Evolutionary conservation across 169 alveolate genomes (phyloP), one percentile per base, ranked within the genome.

Genomic region (Plasmodium cynomolgi): DNA sequence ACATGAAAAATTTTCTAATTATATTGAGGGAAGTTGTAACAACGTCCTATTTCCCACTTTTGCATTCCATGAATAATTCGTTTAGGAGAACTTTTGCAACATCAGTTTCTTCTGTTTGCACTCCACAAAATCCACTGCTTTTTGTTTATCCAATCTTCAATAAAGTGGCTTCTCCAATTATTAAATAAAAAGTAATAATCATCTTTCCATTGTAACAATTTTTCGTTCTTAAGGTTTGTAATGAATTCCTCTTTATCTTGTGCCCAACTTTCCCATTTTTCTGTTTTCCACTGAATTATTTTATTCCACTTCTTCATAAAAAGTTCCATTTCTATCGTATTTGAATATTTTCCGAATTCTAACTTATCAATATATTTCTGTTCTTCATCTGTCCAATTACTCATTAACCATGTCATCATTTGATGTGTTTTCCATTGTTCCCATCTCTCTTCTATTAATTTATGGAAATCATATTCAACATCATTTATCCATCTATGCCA

Each of bases 231-330:
- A 33, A 75, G 2, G 15, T 75, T 11, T 17, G 11, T 75, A 34
- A 75, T 75, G 41, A 17, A 75, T 3, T 34, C 47, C 23, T 75
- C 83, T 75, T 75, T 75, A 75, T 41, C 47, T 75, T 34, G 83
- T 75, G 29, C 15, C 83, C 83, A 75, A 75, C 41, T 75, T 75
- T 75, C 83, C 83, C 83, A 75, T 75, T 75, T 8, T 33, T 33
- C 56, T 31, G 37, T 75, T 75, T 75, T 29, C 56, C 56, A 33
- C 5, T 33, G 17, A 75, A 15, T 56, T 56, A 75, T 31, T 75
- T 29, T 34, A 17, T 11, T 34, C 13, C 20, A 17, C 37, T 4
- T 8, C 15, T 23, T 34, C 13, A 75, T 8, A 34, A 75, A 75
- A 26, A 1, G 23, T 33, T 75, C 20, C 41, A 34, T 75, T 33